Evolutionary conservation across 495 filamentous ascomycete species (phyloP).

Genomic region (Chaetomium fimeti): DNA sequence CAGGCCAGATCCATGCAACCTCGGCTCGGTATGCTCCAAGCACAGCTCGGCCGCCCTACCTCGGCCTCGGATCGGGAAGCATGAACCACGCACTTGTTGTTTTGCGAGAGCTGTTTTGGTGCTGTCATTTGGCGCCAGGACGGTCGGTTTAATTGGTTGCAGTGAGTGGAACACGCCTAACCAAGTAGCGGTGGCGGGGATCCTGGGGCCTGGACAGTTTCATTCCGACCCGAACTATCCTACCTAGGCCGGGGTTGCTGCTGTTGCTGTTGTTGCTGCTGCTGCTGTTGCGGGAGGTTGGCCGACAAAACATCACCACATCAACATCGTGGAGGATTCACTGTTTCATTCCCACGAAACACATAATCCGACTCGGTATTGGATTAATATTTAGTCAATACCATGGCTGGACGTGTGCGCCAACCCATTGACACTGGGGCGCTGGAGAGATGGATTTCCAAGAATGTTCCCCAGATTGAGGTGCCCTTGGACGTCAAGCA

Average conservation of each 20-base stretch:
- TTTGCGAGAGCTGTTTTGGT: not conserved
- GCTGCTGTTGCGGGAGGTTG: not conserved
- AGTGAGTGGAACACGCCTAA: constrained; percentile 20
- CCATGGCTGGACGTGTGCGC: constrained; percentile 84
- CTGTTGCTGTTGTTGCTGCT: not conserved
- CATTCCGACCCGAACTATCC: no score
- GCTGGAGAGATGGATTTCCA: constrained; percentile 72
- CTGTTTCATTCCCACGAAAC: not conserved
- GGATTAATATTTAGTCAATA: not conserved
- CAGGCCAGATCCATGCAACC: constrained; percentile 22
- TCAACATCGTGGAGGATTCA: constrained; percentile 4
- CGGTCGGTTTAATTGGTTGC: constrained; percentile 21
- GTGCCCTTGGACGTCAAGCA: constrained; percentile 84
- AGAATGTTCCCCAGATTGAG: constrained; percentile 75
- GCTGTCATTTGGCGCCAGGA: constrained; percentile 11
- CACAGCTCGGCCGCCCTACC: constrained; percentile 10
- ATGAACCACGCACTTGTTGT: constrained; percentile 5
- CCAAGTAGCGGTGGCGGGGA: constrained; percentile 30
- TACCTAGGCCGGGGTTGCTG: no score
- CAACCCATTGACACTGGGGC: constrained; percentile 80
- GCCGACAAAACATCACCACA: constrained; percentile 14
- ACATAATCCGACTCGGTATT: not conserved
- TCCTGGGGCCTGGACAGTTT: not conserved
- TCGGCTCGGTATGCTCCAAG: constrained; percentile 18
- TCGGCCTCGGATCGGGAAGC: constrained; percentile 15